Evolutionary conservation across 2,329 filamentous ascomycete species (phyloP).

Genomic region (Penicillium brasilianum): DNA sequence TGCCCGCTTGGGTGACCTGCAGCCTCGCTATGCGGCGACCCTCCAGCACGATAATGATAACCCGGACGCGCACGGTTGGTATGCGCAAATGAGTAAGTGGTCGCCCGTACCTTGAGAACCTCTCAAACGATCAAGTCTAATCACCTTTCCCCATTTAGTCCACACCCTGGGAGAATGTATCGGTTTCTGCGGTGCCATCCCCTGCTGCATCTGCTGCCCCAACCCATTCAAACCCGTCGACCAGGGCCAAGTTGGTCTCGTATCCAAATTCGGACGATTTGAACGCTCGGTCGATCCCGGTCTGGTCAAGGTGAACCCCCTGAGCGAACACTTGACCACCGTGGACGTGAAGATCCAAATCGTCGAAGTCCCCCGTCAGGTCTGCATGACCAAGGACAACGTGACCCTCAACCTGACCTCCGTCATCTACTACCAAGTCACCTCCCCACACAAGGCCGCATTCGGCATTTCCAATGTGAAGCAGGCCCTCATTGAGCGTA

Average conservation of each 20-base stretch:
- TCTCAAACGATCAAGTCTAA: constrained; percentile 6
- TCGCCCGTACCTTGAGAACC: neutral
- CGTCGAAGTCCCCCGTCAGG: constrained; percentile 90
- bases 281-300: constrained; percentile 95
- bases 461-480: constrained; percentile 95
- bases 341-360: constrained; percentile 99
- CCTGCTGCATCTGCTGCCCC: constrained; percentile 88
- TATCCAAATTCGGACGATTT: constrained; percentile 85
- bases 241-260: constrained; percentile 92
- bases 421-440: constrained; percentile 99
- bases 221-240: constrained; percentile 93
- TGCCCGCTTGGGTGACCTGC: constrained; percentile 80
- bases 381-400: constrained; percentile 99
- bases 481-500: constrained; percentile 96
- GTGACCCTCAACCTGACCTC: constrained; percentile 91
- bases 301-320: constrained; percentile 95
- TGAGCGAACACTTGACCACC: constrained; percentile 85
- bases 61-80: constrained; percentile 80
- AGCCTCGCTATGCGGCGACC: constrained; percentile 76
- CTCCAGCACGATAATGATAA: constrained; percentile 67
- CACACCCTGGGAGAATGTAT: constrained; percentile 74
- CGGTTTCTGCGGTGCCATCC: constrained; percentile 82
- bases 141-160: constrained; percentile 53
- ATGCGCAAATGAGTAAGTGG: constrained; percentile 78
- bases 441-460: constrained; percentile 91